Percentiles rank a stretch among this genome's conserved stretches.
phyloP scores from a whole-genome alignment of 2,329 filamentous ascomycete genomes.

The Trichoderma atrobrunneum region DNA sequence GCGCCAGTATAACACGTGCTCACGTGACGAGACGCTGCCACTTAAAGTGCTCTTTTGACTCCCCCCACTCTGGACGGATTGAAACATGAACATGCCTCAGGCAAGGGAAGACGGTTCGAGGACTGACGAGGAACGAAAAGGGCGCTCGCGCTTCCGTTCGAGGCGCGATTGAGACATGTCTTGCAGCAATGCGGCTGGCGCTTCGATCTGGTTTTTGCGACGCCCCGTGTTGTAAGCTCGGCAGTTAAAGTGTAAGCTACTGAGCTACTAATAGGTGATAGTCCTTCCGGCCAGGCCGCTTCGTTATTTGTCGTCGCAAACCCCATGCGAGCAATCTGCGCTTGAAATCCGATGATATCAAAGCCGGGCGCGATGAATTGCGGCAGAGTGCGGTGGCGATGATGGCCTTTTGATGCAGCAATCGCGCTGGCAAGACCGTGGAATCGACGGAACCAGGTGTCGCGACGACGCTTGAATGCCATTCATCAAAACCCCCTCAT shows the following conservation, averaged over 20 bases:
- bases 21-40: conserved; percentile 17
- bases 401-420: neutral
- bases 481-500: neutral
- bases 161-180: conserved; percentile 5
- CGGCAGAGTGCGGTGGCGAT: neutral
- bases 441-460: neutral
- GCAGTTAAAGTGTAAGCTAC: conserved; percentile 16
- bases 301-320: neutral
- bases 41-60: neutral
- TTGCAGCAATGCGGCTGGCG: neutral
- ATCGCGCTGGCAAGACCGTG: neutral
- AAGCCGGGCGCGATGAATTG: neutral
- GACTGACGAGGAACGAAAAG: neutral
- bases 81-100: neutral
- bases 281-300: conserved; percentile 11
- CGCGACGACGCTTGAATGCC: neutral
- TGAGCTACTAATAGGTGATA: conserved; percentile 16
- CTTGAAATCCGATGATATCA: neutral
- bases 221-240: conserved; percentile 5
- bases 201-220: neutral
- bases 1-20: conserved; percentile 16
- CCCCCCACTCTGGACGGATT: conserved; percentile 8
- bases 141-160: neutral
- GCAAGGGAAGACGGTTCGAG: neutral
- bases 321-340: neutral